A percentile compares a stretch with the other conserved stretches of the same genome.
Conservation (phyloP, 495 filamentous ascomycete species). For the Arthonia radiata region DNA sequence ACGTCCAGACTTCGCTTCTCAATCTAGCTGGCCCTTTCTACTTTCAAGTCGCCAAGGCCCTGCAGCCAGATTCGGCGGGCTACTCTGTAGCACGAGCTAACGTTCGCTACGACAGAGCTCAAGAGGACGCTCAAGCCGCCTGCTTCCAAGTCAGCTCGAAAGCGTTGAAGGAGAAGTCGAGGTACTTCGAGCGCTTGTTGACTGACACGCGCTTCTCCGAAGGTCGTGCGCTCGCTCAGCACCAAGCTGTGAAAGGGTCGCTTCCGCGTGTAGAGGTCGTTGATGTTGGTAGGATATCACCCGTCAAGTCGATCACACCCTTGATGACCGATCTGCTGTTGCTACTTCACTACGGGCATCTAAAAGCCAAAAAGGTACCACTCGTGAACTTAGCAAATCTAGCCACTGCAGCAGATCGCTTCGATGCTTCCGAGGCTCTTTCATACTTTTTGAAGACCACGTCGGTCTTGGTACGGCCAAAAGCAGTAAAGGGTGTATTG, state of each 20-base stretch:
- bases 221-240: too few species aligned
- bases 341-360: conserved; percentile 26
- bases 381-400: conserved; percentile 34
- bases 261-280: conserved; percentile 29
- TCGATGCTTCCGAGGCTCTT: conserved; percentile 26
- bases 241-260: too few species aligned
- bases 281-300: conserved; percentile 33
- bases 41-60: conserved; percentile 16
- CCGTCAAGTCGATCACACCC: conserved; percentile 19
- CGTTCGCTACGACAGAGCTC: too few species aligned
- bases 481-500: conserved; percentile 8
- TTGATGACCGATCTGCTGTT: conserved; percentile 30
- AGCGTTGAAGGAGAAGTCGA: too few species aligned
- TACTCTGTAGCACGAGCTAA: too few species aligned
- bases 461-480: conserved; percentile 17
- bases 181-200: too few species aligned
- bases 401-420: conserved; percentile 39
- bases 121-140: too few species aligned
- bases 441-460: conserved; percentile 19
- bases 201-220: too few species aligned
- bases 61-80: conserved; percentile 22
- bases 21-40: conserved; percentile 5
- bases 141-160: too few species aligned
- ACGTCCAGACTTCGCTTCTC: too few species aligned
- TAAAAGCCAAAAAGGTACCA: conserved; percentile 9